Evolutionary conservation across 108 stramenopile species (phyloP).

Genomic region (Aurantiochytrium sp.): DNA sequence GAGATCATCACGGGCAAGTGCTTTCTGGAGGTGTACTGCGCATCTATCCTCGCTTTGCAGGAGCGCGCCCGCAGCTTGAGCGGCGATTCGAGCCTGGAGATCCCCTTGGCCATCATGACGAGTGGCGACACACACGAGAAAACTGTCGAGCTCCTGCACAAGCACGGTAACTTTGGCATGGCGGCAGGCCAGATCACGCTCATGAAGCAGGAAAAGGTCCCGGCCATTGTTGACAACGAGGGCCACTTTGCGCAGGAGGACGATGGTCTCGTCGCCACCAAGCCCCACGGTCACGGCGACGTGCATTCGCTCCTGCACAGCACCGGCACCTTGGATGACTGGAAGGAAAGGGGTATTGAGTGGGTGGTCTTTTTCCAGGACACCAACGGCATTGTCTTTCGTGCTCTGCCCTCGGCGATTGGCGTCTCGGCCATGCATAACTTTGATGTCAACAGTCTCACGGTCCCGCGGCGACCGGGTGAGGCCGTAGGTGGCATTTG

Average conservation of each 20-base stretch:
- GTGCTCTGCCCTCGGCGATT: constrained; percentile 78
- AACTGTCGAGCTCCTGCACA: constrained; percentile 73
- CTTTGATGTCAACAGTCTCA: constrained; percentile 92
- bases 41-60: constrained; percentile 87
- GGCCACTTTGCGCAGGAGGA: constrained; percentile 76
- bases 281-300: constrained; percentile 99
- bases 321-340: constrained; percentile 71
- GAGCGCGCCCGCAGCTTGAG: constrained; percentile 55
- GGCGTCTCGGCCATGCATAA: constrained; percentile 76
- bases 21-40: constrained; percentile 78
- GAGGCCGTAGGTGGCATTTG: constrained; percentile 98
- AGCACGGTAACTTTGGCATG: constrained; percentile 84
- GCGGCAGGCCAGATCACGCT: constrained; percentile 75
- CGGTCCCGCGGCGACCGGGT: constrained; percentile 86
- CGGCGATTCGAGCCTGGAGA: constrained; percentile 53
- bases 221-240: constrained; percentile 73
- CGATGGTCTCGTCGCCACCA: constrained; percentile 72
- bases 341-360: constrained; percentile 67
- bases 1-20: constrained; percentile 72
- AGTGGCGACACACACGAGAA: constrained; percentile 87
- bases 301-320: constrained; percentile 83
- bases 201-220: constrained; percentile 93
- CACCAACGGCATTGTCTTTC: constrained; percentile 95
- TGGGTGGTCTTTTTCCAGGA: constrained; percentile 97
- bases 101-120: constrained; percentile 97